Evolutionary conservation across 2,329 filamentous ascomycete genomes (phyloP).

Genomic region (Alternaria sp.): DNA sequence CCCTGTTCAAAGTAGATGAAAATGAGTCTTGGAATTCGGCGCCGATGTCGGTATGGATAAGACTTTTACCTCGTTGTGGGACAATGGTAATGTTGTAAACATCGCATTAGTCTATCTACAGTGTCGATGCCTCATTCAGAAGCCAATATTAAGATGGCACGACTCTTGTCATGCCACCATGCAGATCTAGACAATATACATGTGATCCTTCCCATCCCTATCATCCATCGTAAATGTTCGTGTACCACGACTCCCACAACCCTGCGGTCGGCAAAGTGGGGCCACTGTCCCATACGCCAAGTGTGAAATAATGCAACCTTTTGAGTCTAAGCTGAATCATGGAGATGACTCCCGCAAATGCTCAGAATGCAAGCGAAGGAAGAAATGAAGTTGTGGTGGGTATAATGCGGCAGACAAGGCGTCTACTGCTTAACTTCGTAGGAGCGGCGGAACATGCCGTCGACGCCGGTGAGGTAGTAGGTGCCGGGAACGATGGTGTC

Average conservation of each 20-base stretch:
- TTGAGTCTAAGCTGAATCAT: slow-evolving; percentile 38
- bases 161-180: slow-evolving; percentile 9
- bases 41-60: slow-evolving; percentile 3
- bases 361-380: slow-evolving; percentile 39
- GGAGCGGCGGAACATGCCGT: slow-evolving; percentile 59
- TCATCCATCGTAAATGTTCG: slow-evolving; percentile 23
- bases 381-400: slow-evolving; percentile 27
- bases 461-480: slow-evolving; percentile 59
- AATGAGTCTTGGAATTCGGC: background rate
- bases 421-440: slow-evolving; percentile 58
- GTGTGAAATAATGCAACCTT: slow-evolving; percentile 27
- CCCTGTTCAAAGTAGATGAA: background rate
- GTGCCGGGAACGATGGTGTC: slow-evolving; percentile 56
- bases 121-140: slow-evolving; percentile 7
- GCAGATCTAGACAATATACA: slow-evolving; percentile 17
- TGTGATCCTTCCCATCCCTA: slow-evolving; percentile 13
- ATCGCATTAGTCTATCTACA: slow-evolving; percentile 24
- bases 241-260: slow-evolving; percentile 6
- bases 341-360: slow-evolving; percentile 45
- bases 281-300: slow-evolving; percentile 22
- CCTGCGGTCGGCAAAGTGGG: slow-evolving; percentile 4
- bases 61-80: background rate
- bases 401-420: slow-evolving; percentile 7
- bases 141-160: slow-evolving; percentile 16
- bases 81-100: background rate